Percentiles rank a stretch among this genome's conserved stretches.
These are phyloP conservation scores for Hibiscus trionum DNA, from an alignment of 345 rosid species.

Conservation along the genomic window DNA sequence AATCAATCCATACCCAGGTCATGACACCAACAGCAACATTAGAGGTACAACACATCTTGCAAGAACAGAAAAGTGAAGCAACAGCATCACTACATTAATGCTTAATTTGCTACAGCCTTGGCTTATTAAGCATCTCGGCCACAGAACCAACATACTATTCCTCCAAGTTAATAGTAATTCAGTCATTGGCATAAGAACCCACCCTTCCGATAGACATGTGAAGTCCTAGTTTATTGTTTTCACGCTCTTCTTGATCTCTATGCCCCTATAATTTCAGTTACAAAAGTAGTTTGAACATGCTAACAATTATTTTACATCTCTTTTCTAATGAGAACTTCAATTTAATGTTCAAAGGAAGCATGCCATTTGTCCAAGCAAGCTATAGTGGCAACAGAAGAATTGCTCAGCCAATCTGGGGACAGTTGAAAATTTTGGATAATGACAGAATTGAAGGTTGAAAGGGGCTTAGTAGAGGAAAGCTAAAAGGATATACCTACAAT, in stretches of 20 bases:
- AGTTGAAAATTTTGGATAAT: background rate
- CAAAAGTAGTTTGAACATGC: background rate
- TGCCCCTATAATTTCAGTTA: too few relatives aligned
- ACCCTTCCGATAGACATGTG: too few relatives aligned
- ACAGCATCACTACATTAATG: too few relatives aligned
- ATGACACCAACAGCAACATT: background rate
- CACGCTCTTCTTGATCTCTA: too few relatives aligned
- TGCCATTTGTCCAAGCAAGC: background rate
- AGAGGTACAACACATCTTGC: too few relatives aligned
- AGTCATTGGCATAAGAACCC: too few relatives aligned
- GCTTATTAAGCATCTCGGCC: too few relatives aligned
- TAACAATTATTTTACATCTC: too few relatives aligned
- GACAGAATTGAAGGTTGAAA: background rate
- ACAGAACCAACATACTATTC: background rate
- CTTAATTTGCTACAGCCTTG: background rate
- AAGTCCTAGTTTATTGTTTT: too few relatives aligned
- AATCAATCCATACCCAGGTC: background rate
- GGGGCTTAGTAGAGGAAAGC: background rate
- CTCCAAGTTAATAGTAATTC: background rate
- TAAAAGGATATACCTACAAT: background rate
- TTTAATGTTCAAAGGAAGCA: background rate
- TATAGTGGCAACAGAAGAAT: background rate
- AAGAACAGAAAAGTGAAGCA: too few relatives aligned
- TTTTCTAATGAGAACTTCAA: background rate
- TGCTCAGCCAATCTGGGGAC: background rate